These are phyloP conservation scores for Hansenula lynferdii DNA, from an alignment of 1,139 yeast genomes.

Conservation along the genomic window DNA sequence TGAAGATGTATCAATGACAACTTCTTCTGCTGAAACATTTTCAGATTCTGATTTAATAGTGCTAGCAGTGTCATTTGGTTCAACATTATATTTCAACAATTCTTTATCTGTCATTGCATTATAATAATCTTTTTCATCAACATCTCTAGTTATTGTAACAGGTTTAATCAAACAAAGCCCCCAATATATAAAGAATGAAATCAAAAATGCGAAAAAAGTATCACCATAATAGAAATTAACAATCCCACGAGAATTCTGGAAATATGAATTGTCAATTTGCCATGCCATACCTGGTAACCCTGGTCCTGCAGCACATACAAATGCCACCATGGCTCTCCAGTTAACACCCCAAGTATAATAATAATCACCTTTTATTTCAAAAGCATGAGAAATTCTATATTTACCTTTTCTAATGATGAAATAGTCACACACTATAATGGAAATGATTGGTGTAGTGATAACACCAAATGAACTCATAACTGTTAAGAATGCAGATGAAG, in stretches of 20 bases:
- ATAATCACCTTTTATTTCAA: conserved; percentile 32
- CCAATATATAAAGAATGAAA: conserved; percentile 35
- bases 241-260: conserved; percentile 28
- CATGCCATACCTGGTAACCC: conserved; percentile 41
- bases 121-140: conserved; percentile 34
- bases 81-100: conserved; percentile 5
- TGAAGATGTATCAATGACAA: no score
- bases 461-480: conserved; percentile 42
- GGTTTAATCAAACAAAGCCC: conserved; percentile 33
- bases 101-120: conserved; percentile 33
- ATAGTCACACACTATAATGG: conserved; percentile 38
- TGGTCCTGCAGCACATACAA: conserved; percentile 35
- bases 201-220: conserved; percentile 35
- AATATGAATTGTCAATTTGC: conserved; percentile 26
- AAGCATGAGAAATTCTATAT: conserved; percentile 34
- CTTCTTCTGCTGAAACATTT: no score
- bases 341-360: conserved; percentile 36
- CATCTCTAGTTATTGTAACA: conserved; percentile 27
- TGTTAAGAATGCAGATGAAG: conserved; percentile 37
- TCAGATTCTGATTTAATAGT: no score
- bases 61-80: conserved; percentile 1
- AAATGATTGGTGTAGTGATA: conserved; percentile 39
- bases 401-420: conserved; percentile 31
- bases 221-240: conserved; percentile 37
- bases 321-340: conserved; percentile 37